Conservation (phyloP, 2,329 filamentous ascomycete genomes). For the Apiospora kogelbergensis region DNA sequence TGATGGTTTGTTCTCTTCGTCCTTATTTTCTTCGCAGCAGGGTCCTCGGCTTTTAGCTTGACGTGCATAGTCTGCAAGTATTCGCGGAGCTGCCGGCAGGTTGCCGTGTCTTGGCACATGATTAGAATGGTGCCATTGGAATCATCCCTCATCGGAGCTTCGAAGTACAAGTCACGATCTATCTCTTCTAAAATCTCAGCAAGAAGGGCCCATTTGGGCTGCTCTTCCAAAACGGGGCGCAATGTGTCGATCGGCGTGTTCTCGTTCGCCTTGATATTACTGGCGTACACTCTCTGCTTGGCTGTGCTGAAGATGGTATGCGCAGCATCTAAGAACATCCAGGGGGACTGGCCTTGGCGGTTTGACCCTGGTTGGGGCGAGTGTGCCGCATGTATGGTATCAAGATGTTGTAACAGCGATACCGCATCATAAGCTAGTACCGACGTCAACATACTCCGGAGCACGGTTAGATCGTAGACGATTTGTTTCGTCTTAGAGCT, state of each 20-base stretch:
- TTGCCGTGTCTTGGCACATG: constrained; percentile 89
- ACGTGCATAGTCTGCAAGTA: constrained; percentile 91
- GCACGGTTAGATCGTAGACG: constrained; percentile 80
- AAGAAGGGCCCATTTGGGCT: constrained; percentile 89
- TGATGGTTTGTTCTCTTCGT: constrained; percentile 62
- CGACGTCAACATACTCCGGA: constrained; percentile 78
- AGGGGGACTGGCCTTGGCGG: constrained; percentile 86
- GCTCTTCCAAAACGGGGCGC: constrained; percentile 83
- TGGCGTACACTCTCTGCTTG: constrained; percentile 81
- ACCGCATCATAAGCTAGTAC: constrained; percentile 87
- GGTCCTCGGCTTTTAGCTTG: constrained; percentile 49
- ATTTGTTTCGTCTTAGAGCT: constrained; percentile 96
- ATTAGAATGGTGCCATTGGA: constrained; percentile 91
- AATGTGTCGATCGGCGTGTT: constrained; percentile 59
- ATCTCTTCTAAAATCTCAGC: constrained; percentile 94
- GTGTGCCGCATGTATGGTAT: constrained; percentile 90
- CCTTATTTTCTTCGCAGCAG: constrained; percentile 38
- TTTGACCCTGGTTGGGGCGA: constrained; percentile 85
- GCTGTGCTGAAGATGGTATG: constrained; percentile 93
- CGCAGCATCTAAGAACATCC: constrained; percentile 93
- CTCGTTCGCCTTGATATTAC: constrained; percentile 56
- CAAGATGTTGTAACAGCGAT: constrained; percentile 87
- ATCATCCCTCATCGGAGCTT: constrained; percentile 72
- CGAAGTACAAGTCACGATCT: constrained; percentile 84
- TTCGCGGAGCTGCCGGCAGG: constrained; percentile 84